Evolutionary conservation across 2,329 filamentous ascomycete species (phyloP).

Genomic region (Colletotrichum abscissum): DNA sequence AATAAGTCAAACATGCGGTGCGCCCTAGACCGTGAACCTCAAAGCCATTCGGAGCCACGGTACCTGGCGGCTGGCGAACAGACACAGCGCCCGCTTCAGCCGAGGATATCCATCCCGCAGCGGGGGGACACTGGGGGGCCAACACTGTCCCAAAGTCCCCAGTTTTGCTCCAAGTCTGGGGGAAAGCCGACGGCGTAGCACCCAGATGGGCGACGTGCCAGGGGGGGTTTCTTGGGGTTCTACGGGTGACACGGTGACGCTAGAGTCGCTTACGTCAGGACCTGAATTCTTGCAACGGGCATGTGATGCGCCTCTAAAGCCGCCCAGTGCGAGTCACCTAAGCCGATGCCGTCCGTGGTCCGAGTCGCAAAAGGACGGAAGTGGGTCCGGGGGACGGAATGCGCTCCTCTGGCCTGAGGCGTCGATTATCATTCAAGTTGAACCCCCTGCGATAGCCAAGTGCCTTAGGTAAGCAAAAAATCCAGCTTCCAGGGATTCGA

Average conservation of each 20-base stretch:
- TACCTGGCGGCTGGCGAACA: constrained; percentile 31
- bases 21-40: constrained; percentile 34
- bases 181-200: constrained; percentile 21
- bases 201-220: not conserved
- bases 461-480: constrained; percentile 22
- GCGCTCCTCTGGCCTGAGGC: constrained; percentile 1
- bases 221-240: constrained; percentile 13
- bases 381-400: constrained; percentile 31
- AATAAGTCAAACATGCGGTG: constrained; percentile 12
- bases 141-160: not conserved
- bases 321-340: not conserved
- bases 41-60: constrained; percentile 34
- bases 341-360: constrained; percentile 17
- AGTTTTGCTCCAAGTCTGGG: constrained; percentile 6
- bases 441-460: not conserved
- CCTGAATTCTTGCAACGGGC: constrained; percentile 14
- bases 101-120: constrained; percentile 41
- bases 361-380: constrained; percentile 8
- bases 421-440: not conserved
- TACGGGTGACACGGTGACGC: not conserved
- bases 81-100: constrained; percentile 35
- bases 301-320: constrained; percentile 22
- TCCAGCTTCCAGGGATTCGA: not conserved
- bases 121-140: constrained; percentile 1
- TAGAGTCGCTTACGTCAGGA: constrained; percentile 32